These are phyloP conservation scores for Starmerella geochares DNA, from an alignment of 805 yeast species.

Conservation along the genomic window DNA sequence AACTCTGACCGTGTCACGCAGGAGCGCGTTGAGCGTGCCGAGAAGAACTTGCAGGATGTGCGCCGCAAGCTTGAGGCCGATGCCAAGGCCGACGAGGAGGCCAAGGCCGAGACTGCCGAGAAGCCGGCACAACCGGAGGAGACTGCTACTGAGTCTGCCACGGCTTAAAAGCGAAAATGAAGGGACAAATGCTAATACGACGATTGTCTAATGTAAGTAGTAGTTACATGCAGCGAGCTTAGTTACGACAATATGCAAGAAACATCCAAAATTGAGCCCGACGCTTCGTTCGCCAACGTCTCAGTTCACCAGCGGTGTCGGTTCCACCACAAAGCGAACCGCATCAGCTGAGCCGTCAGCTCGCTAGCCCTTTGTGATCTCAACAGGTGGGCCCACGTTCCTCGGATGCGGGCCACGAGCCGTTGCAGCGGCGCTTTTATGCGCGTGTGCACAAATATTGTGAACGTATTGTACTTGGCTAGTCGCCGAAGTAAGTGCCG, in stretches of 20 bases:
- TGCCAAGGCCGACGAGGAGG: slow-evolving; percentile 6
- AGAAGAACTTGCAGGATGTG: slow-evolving; percentile 62
- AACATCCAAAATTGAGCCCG: not conserved
- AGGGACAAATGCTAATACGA: not conserved
- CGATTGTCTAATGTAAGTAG: not conserved
- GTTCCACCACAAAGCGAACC: not conserved
- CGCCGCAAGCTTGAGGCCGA: slow-evolving; percentile 30
- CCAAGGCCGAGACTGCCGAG: slow-evolving; percentile 1
- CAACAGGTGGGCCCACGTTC: not conserved
- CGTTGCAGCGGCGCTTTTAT: slow-evolving; percentile 6
- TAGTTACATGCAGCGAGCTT: not conserved
- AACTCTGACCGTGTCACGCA: slow-evolving; percentile 76
- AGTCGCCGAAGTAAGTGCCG: slow-evolving; percentile 3
- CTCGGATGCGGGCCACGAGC: not conserved
- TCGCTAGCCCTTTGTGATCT: slow-evolving; percentile 5
- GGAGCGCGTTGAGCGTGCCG: slow-evolving; percentile 62
- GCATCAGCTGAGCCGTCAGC: not conserved
- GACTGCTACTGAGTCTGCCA: not conserved
- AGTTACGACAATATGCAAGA: not conserved
- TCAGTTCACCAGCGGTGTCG: not conserved
- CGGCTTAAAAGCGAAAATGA: not conserved
- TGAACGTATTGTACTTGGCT: not conserved
- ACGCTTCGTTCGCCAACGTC: not conserved
- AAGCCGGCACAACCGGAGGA: not conserved
- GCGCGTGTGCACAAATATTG: slow-evolving; percentile 3